These are phyloP conservation scores for Nemania sp. DNA, from an alignment of 2,329 filamentous ascomycete genomes.

Conservation along the genomic window DNA sequence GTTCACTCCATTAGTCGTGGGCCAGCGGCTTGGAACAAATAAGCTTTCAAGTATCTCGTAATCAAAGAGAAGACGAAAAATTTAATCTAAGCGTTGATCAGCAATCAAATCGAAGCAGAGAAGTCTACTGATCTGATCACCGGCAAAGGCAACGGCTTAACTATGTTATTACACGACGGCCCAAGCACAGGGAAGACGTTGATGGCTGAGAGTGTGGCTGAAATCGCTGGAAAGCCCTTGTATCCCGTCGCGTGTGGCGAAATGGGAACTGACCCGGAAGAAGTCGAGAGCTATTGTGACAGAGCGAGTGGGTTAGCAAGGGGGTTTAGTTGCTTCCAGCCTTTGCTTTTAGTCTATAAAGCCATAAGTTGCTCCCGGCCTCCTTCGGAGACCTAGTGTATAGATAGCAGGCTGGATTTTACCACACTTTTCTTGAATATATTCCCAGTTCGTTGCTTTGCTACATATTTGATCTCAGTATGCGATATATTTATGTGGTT, in stretches of 20 bases:
- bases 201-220: slow-evolving; percentile 18
- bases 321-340: too few relatives aligned
- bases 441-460: too few relatives aligned
- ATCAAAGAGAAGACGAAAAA: slow-evolving; percentile 1
- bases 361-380: too few relatives aligned
- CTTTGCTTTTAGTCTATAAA: too few relatives aligned
- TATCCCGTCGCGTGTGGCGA: slow-evolving; percentile 14
- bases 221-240: slow-evolving; percentile 12
- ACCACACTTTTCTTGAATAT: too few relatives aligned
- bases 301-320: too few relatives aligned
- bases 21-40: slow-evolving; percentile 3
- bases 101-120: slow-evolving; percentile 1
- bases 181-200: slow-evolving; percentile 14
- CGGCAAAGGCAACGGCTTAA: slow-evolving; percentile 24
- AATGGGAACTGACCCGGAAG: slow-evolving; percentile 13
- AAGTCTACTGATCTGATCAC: slow-evolving; percentile 4
- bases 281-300: slow-evolving; percentile 22
- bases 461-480: too few relatives aligned
- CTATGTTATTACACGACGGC: slow-evolving; percentile 21
- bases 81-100: slow-evolving; percentile 1
- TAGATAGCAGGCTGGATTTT: too few relatives aligned
- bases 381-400: too few relatives aligned
- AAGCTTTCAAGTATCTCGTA: slow-evolving; percentile 2
- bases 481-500: too few relatives aligned
- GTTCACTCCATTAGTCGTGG: too few relatives aligned